Evolutionary conservation across 192 early-diverging fungal species (phyloP), one percentile per base, ranked within the genome.

Genomic region (Backusella tuberculispora): DNA sequence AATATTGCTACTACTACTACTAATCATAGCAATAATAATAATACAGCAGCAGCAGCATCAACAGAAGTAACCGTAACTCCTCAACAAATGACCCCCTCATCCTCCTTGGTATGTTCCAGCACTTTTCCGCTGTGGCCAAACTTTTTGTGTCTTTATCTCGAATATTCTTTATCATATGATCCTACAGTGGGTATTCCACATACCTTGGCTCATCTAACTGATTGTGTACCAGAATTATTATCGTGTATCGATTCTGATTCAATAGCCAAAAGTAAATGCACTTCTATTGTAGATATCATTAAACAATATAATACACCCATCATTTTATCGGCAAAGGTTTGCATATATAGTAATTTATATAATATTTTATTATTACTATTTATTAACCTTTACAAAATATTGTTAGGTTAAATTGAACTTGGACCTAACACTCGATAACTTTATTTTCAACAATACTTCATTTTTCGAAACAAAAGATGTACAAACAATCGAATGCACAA

Each of bases 371-470:
- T 15, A 40, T 68, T 41, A 14, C 19, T 69, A 43, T 40, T 40
- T 24, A 13, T 38, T 44, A 24, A 41, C 40, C 40, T 41, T 21
- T 67, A 63, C 9, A 2, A 56, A 56, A 26, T 24, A 12, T 60
- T 60, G 24, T n/a, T 29, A 82, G 74, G 74, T 87, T 66, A 81
- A 87, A 69, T 63, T 87, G 65, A 71, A 84, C 40, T 41, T 87
- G 24, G 73, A 79, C 17, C 45, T 84, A 63, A 79, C 77, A 2
- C 78, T 81, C 5, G 43, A 68, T 2, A 78, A 83, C 26, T 79
- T 79, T 63, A 76, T 76, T 24, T 85, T 87, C 44, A 83, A 83
- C 60, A 87, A 85, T 69, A 83, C 77, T 1, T 82, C 75, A 34
- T 67, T 85, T 29, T 84, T 83, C 29, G 79, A 83, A 34, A 82